Percentiles rank a stretch among this genome's conserved stretches.
Evolutionary conservation across 352 stramenopile species (phyloP).

Genomic region (Phytophthora pseudosyringae): DNA sequence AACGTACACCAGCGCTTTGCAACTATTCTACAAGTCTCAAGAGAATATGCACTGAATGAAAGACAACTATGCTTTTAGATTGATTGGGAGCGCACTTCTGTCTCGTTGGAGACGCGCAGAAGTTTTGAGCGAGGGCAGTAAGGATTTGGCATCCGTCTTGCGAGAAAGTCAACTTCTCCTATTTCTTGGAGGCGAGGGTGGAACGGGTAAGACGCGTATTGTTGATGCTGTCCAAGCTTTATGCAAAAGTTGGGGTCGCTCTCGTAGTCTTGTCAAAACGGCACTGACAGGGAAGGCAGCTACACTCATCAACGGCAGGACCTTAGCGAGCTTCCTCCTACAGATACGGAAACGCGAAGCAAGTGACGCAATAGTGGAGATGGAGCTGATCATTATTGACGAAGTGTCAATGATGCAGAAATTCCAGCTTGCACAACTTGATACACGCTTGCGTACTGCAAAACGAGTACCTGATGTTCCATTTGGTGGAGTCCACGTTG

Average conservation of each 20-base stretch:
- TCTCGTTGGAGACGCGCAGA: too few relatives aligned
- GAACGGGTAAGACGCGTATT: not conserved
- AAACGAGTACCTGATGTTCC: not conserved
- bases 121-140: too few relatives aligned
- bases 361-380: not conserved
- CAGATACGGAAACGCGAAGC: not conserved
- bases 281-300: not conserved
- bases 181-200: slow-evolving; percentile 1
- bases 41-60: too few relatives aligned
- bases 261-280: not conserved
- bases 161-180: slow-evolving; percentile 2
- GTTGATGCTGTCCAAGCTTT: not conserved
- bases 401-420: slow-evolving; percentile 4
- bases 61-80: too few relatives aligned
- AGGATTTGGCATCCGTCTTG: too few relatives aligned
- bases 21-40: too few relatives aligned
- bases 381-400: not conserved
- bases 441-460: not conserved
- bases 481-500: not conserved
- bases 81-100: too few relatives aligned
- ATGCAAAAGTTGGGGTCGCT: not conserved
- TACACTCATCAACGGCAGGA: not conserved
- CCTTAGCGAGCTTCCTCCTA: not conserved
- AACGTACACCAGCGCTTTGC: too few relatives aligned
- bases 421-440: not conserved